Percentiles rank a stretch among this genome's conserved stretches.
Conservation (phyloP, 2,329 filamentous ascomycete species). For the Thielaviopsis musarum region DNA sequence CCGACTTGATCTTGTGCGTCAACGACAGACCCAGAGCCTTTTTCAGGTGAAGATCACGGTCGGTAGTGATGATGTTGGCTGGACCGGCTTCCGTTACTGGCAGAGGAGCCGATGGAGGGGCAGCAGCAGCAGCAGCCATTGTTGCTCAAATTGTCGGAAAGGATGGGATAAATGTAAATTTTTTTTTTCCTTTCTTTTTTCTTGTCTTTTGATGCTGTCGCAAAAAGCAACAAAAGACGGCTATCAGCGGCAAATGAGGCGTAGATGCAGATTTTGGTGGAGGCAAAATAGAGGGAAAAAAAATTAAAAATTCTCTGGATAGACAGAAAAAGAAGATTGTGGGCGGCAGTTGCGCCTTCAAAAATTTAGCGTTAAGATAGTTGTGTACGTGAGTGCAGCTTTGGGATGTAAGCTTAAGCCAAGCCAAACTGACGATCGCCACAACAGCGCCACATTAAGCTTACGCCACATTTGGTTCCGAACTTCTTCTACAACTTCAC, state of each 20-base stretch:
- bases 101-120: not conserved
- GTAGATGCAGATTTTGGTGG: not conserved
- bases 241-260: not conserved
- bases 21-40: constrained; percentile 1
- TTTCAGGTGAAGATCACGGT: constrained; percentile 1
- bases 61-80: not conserved
- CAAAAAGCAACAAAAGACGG: not conserved
- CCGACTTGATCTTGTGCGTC: constrained; percentile 2
- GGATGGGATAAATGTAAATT: not conserved
- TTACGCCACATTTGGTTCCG: not conserved
- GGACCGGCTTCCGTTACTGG: too few relatives aligned
- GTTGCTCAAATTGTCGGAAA: not conserved
- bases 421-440: not conserved
- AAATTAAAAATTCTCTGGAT: not conserved
- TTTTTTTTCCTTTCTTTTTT: too few relatives aligned
- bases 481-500: not conserved
- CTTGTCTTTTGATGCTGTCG: not conserved
- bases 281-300: not conserved
- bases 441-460: not conserved
- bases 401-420: not conserved
- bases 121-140: not conserved
- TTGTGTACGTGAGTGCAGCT: not conserved
- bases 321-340: not conserved
- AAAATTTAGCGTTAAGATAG: not conserved
- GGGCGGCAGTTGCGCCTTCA: not conserved